Evolutionary conservation across 2,329 filamentous ascomycete species (phyloP), one percentile per base, ranked within the genome.

Genomic region (Beauveria australis): DNA sequence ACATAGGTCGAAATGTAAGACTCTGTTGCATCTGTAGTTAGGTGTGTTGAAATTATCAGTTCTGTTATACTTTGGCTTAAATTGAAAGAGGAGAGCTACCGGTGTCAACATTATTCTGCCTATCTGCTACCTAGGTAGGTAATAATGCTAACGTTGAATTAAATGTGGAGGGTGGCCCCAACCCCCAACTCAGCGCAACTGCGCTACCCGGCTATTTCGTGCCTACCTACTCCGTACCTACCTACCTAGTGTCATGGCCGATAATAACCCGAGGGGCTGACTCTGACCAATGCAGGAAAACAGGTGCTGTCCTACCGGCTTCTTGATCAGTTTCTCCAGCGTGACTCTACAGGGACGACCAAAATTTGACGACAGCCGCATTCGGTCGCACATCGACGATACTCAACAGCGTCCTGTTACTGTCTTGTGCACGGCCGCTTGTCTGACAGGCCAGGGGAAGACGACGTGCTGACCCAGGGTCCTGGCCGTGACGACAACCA

Each of bases 251-350:
- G 53, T 49, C 60, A 33, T 61, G 60, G 60, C 60, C 60, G 60
- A 61, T 58, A 55, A 61, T 61, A 59, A 61, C 54, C 60, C 60
- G 60, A 61, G 40, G 47, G 26, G 33, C 48, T 54, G 30, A 55
- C 59, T 47, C 41, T n/a, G 48, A 53, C 28, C 22, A 33, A 10
- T 37, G 19, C 41, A 33, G 22, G 41, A 61, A 60, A 61, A 60
- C 18, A 43, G 44, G 24, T 37, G 37, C 52, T 51, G 10, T 24
- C 43, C 30, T 61, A 33, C 59, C 52, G 52, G 26, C 52, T 49
- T 43, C 59, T 53, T 52, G 59, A 55, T 8, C 52, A 54, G 28
- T 54, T 54, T 16, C 14, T 24, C 19, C 43, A 18, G 30, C 28
- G 28, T 48, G 22, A 12, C 16, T 48, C 47, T 59, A 24, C 19